These are phyloP conservation scores for Curvularia eragrostidis DNA, from an alignment of 2,329 filamentous ascomycete species.

Conservation along the genomic window DNA sequence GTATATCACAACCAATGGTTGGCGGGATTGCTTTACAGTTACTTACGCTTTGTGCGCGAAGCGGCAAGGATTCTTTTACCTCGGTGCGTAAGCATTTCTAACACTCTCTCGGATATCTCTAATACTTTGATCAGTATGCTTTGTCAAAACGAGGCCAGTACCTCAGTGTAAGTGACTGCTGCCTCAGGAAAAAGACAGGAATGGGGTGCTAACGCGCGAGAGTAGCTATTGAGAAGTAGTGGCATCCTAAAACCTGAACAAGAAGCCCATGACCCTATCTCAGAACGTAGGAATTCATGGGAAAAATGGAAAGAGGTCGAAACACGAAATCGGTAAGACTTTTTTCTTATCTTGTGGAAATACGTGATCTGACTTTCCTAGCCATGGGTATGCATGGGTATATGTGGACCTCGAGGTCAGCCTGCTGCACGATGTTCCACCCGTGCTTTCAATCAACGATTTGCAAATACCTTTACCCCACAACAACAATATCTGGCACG, in stretches of 20 bases:
- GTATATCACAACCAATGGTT: conserved; percentile 13
- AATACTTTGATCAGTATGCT: neutral
- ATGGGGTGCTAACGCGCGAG: neutral
- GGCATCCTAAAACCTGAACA: conserved; percentile 7
- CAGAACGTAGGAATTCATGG: conserved; percentile 4
- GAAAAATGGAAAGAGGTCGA: conserved; percentile 12
- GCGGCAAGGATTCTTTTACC: conserved; percentile 8
- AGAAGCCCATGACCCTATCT: neutral
- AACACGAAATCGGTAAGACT: conserved; percentile 8
- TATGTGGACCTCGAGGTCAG: conserved; percentile 14
- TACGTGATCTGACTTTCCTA: neutral
- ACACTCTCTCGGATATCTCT: neutral
- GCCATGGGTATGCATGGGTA: conserved; percentile 14
- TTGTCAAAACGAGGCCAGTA: conserved; percentile 14
- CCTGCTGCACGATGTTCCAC: conserved; percentile 11
- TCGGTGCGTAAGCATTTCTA: neutral
- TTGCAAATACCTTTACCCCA: conserved; percentile 10
- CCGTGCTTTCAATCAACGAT: conserved; percentile 12
- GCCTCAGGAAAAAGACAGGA: neutral
- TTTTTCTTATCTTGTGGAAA: neutral
- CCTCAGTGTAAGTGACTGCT: conserved; percentile 5
- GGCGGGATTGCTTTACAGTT: conserved; percentile 11
- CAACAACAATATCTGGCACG: conserved; percentile 7
- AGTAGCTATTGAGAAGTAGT: conserved; percentile 8
- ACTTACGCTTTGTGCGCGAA: conserved; percentile 12